Evolutionary conservation across 768 basidiomycete species (phyloP).

Genomic region (Lactifluus echinatus): DNA sequence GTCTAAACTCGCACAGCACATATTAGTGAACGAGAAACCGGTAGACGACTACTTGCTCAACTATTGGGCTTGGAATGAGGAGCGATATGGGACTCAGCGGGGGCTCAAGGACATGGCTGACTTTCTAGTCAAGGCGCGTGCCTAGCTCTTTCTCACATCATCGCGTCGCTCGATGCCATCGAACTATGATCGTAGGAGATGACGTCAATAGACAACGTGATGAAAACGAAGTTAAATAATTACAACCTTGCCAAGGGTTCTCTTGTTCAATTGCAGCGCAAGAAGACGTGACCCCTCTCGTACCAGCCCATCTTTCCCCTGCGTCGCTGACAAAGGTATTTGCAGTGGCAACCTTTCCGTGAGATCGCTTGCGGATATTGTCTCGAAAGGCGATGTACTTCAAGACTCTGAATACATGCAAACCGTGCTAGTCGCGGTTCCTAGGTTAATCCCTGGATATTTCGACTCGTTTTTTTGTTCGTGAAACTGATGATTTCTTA

Average conservation of each 20-base stretch:
- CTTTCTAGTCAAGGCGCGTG: constrained; percentile 66
- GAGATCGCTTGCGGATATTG: constrained; percentile 76
- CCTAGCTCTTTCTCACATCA: neutral
- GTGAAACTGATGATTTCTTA: constrained; percentile 24
- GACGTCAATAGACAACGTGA: constrained; percentile 85
- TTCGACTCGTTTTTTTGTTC: neutral
- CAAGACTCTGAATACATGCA: constrained; percentile 91
- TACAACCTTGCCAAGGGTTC: constrained; percentile 95
- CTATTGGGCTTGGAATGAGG: constrained; percentile 90
- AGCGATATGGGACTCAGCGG: constrained; percentile 79
- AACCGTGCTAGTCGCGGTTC: constrained; percentile 87
- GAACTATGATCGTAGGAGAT: constrained; percentile 59
- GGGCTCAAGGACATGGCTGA: constrained; percentile 82
- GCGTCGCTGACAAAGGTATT: constrained; percentile 7
- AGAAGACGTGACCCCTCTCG: constrained; percentile 62
- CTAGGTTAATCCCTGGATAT: constrained; percentile 57
- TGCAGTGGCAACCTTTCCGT: constrained; percentile 90
- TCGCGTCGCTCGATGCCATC: constrained; percentile 5
- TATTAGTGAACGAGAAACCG: constrained; percentile 68
- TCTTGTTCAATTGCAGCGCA: constrained; percentile 85
- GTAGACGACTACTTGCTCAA: constrained; percentile 74
- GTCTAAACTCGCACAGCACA: constrained; percentile 61
- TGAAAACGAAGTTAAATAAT: constrained; percentile 84
- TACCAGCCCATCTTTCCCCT: neutral
- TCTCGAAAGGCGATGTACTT: constrained; percentile 73